Evolutionary conservation across 2,329 filamentous ascomycete genomes (phyloP).

Genomic region (Ilyonectria mors-panacis): DNA sequence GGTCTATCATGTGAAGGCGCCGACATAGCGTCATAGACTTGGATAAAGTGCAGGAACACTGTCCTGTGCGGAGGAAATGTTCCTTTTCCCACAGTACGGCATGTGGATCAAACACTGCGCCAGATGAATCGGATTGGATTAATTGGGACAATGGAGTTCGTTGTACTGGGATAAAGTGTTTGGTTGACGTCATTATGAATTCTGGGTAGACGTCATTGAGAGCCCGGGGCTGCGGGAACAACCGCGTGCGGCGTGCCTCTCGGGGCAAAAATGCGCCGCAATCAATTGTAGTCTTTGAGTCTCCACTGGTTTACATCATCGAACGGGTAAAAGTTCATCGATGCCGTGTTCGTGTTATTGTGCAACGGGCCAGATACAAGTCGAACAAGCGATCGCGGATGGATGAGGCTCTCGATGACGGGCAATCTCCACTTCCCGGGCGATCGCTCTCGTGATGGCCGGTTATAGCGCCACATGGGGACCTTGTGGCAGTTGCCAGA

Average conservation of each 20-base stretch:
- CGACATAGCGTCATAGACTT: conserved; percentile 7
- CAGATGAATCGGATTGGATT: neutral
- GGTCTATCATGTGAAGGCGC: conserved; percentile 4
- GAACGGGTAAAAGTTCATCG: neutral
- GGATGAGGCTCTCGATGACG: conserved; percentile 1
- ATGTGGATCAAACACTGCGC: neutral
- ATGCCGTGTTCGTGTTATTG: neutral
- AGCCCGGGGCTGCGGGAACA: neutral
- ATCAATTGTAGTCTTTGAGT: no score
- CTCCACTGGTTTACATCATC: neutral
- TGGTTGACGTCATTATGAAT: conserved; percentile 4
- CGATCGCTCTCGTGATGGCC: neutral
- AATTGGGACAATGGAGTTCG: neutral
- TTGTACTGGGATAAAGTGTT: neutral
- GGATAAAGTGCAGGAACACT: conserved; percentile 2
- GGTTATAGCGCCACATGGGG: neutral
- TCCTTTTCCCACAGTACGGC: neutral
- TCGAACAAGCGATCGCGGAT: neutral
- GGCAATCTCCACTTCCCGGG: conserved; percentile 6
- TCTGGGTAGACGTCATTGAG: conserved; percentile 1
- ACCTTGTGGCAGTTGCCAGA: neutral
- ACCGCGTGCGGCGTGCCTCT: neutral
- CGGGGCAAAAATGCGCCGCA: neutral
- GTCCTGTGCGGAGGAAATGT: neutral
- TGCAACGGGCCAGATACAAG: no score